Evolutionary conservation across 441 rosid species (phyloP), one percentile per base, ranked within the genome.

Genomic region (Adansonia rubrostipa): DNA sequence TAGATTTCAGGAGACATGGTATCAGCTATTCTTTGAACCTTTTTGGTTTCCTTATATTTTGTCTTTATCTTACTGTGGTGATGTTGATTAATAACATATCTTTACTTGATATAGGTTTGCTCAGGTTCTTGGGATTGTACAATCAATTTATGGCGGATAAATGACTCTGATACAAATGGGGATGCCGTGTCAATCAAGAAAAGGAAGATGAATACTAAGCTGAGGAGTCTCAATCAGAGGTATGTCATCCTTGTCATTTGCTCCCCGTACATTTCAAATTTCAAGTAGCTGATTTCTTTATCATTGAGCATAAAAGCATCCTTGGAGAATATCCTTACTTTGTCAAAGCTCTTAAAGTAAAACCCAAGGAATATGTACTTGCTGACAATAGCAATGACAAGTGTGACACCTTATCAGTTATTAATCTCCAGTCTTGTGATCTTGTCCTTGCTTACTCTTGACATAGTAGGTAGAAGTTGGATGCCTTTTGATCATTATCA

Each of bases 71-170:
- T 19, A 64, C 14, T 66, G 58, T 62, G 66, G 11, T 71, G 7
- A 7, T 33, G 28, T 9, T 17, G 53, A 24, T 64, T 53, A 44
- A 76, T 72, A 60, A 17, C 56, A 24, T 80, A 68, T 57, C 73
- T 63, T 72, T 70, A 56, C 66, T 11, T 77, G 33, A 70, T 57
- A 47, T 83, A 96, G 99, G 66, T 92, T 78, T 92, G 98, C 88
- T 94, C 97, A 19, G 92, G 98, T 80, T 94, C 98, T 13, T 94
- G 97, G 98, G 98, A 96, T 89, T 90, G 89, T 77, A 89, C 90
- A 1, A 89, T 97, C 80, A 92, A 91, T 82, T 81, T 97, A 75
- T 94, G 99, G 99, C 75, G 68, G 84, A 88, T 93, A 22, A 84
- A 84, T 85, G 84, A 85, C 60, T 79, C 91, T 51, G 87, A 80